Evolutionary conservation across 352 stramenopile species (phyloP).

Genomic region (Phytophthora quininea): DNA sequence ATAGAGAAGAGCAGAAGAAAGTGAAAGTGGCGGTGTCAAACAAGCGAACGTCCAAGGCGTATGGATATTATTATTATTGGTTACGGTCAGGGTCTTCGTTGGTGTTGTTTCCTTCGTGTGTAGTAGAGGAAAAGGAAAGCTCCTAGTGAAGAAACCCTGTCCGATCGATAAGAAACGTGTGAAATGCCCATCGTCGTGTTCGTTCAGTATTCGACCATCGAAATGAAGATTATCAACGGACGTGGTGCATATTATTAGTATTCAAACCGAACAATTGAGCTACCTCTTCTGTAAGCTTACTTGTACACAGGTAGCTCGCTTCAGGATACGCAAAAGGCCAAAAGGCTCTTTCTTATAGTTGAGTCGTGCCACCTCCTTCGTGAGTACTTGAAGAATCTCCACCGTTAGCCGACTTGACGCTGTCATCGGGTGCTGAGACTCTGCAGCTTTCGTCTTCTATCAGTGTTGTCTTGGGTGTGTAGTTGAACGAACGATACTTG

Average conservation of each 20-base stretch:
- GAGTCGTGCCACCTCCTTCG: slow-evolving; percentile 22
- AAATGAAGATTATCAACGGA: not conserved
- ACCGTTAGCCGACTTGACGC: not conserved
- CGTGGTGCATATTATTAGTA: not conserved
- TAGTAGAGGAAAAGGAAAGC: too few relatives aligned
- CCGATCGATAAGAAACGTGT: slow-evolving; percentile 5
- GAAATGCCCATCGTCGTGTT: slow-evolving; percentile 12
- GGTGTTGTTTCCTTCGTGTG: slow-evolving; percentile 11
- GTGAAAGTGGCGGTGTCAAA: slow-evolving; percentile 19
- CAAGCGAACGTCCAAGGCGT: slow-evolving; percentile 25
- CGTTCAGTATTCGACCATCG: not conserved
- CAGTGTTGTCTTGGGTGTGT: slow-evolving; percentile 45
- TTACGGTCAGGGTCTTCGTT: slow-evolving; percentile 21
- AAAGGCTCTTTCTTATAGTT: slow-evolving; percentile 5
- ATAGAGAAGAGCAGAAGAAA: slow-evolving; percentile 32
- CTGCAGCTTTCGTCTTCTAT: slow-evolving; percentile 19
- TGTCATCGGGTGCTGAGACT: slow-evolving; percentile 1
- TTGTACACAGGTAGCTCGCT: slow-evolving; percentile 15
- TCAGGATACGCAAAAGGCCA: too few relatives aligned
- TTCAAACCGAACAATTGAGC: not conserved
- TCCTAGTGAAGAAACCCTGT: too few relatives aligned
- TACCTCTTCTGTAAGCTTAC: slow-evolving; percentile 20
- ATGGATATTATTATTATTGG: slow-evolving; percentile 48
- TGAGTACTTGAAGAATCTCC: slow-evolving; percentile 5
- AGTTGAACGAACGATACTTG: slow-evolving; percentile 66